phyloP scores from a whole-genome alignment of 495 filamentous ascomycete genomes.

The Podospora bellae-mahoneyi region DNA sequence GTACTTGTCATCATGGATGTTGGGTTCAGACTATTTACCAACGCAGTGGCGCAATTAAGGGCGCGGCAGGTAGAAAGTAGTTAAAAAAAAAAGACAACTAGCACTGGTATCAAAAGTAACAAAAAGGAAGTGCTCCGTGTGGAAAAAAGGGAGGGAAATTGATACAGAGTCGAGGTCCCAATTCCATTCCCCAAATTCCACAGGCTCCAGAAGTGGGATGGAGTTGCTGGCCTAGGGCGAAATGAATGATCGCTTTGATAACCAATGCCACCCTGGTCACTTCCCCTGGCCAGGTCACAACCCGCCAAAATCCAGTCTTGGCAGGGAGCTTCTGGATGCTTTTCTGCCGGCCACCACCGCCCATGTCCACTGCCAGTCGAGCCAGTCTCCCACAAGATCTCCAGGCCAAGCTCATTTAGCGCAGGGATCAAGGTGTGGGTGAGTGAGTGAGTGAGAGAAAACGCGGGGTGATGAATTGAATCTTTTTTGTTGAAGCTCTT shows the following conservation, averaged over 20 bases:
- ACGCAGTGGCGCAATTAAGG: conserved; percentile 4
- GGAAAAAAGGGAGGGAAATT: conserved; percentile 1
- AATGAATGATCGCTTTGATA: conserved; percentile 7
- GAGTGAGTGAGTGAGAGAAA: background rate
- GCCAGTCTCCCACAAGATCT: background rate
- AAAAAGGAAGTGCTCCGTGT: background rate
- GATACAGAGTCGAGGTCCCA: conserved; percentile 6
- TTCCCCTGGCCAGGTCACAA: conserved; percentile 3
- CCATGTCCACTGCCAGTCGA: background rate
- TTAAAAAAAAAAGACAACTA: background rate
- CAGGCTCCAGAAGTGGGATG: conserved; percentile 6
- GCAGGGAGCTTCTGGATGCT: conserved; percentile 11
- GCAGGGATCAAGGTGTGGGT: conserved; percentile 2
- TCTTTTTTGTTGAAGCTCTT: background rate
- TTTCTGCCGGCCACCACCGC: conserved; percentile 7
- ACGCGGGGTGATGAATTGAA: background rate
- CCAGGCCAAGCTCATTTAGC: conserved; percentile 5
- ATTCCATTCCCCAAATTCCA: conserved; percentile 4
- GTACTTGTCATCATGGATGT: background rate
- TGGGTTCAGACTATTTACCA: background rate
- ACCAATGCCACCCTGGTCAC: conserved; percentile 6
- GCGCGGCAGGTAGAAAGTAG: background rate
- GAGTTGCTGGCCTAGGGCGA: conserved; percentile 1
- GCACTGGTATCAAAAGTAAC: background rate
- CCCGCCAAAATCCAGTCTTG: background rate